Evolutionary conservation across 257 asterid species (phyloP), one percentile per base, ranked within the genome.

Genomic region (Przewalskia tangutica): DNA sequence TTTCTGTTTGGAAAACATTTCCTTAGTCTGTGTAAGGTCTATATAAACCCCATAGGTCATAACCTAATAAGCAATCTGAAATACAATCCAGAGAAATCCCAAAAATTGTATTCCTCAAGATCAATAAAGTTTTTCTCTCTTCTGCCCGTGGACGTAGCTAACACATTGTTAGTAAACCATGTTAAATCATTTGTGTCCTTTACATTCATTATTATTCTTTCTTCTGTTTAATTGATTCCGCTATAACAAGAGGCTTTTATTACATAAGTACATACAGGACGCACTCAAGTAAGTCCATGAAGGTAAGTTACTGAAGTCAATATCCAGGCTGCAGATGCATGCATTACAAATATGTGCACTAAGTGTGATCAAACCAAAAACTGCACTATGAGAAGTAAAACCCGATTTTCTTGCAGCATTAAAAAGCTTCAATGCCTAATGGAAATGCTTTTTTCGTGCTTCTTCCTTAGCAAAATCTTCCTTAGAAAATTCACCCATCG

Each of bases 401-500:
- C 75, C 66, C 10, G 11, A 34, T 76, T 80, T 84, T 84, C 66
- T 83, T 88, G 73, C 81, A 36, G 10, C 68, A 68, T 32, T n/a
- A 32, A 59, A 40, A 9, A 67, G 77, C 53, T 40, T 85, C 86
- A 90, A 88, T 84, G 68, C 90, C 86, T 34, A 85, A 87, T 83
- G 88, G 86, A 81, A 89, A 60, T 50, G 87, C 82, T 46, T 86
- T 62, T 59, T 75, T 93, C 85, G 86, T 88, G 82, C 82, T 66
- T 84, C 90, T 83, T 92, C 81, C 92, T 84, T n/a, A 95, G 85
- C 77, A 95, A 88, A 7, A 95, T 81, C 87, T 90, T 95, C 77
- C 89, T 90, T 80, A 92, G 90, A 85, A 92, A 87, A 58, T 91
- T 84, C 12, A 88, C 90, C 88, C 90, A 93, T 82, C 89, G 86